These are phyloP conservation scores for Globisporangium yorkense DNA, from an alignment of 352 stramenopile species.

Conservation along the genomic window DNA sequence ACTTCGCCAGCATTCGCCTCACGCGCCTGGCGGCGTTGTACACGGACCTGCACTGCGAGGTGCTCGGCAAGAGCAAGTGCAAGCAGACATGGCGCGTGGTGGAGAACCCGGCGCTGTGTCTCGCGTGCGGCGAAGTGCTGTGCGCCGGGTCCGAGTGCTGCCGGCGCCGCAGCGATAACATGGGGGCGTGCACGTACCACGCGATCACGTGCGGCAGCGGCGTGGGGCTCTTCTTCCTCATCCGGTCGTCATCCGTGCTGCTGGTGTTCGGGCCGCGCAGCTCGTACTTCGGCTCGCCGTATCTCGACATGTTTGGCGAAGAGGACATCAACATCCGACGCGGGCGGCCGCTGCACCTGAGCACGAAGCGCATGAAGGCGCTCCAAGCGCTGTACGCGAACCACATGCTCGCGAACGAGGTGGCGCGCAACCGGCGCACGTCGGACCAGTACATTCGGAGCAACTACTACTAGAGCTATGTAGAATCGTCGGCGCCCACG, in stretches of 20 bases:
- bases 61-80: constrained; percentile 66
- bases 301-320: constrained; percentile 87
- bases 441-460: constrained; percentile 86
- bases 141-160: constrained; percentile 83
- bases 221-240: constrained; percentile 78
- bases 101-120: constrained; percentile 76
- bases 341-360: constrained; percentile 70
- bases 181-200: constrained; percentile 73
- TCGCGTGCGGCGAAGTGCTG: constrained; percentile 70
- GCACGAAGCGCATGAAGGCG: constrained; percentile 63
- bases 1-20: constrained; percentile 62
- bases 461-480: constrained; percentile 64
- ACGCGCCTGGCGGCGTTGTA: constrained; percentile 61
- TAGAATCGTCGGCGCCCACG: not conserved
- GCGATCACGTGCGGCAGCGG: constrained; percentile 66
- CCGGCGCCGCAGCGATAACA: constrained; percentile 50
- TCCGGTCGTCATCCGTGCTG: constrained; percentile 71
- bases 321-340: constrained; percentile 82
- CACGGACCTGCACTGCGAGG: constrained; percentile 72
- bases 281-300: constrained; percentile 83
- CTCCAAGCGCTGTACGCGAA: constrained; percentile 69
- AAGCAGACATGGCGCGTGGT: constrained; percentile 63
- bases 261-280: constrained; percentile 65
- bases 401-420: constrained; percentile 76
- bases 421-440: constrained; percentile 73